Evolutionary conservation across 345 rosid genomes (phyloP), one percentile per base, ranked within the genome.

Genomic region (Boechera retrofracta): DNA sequence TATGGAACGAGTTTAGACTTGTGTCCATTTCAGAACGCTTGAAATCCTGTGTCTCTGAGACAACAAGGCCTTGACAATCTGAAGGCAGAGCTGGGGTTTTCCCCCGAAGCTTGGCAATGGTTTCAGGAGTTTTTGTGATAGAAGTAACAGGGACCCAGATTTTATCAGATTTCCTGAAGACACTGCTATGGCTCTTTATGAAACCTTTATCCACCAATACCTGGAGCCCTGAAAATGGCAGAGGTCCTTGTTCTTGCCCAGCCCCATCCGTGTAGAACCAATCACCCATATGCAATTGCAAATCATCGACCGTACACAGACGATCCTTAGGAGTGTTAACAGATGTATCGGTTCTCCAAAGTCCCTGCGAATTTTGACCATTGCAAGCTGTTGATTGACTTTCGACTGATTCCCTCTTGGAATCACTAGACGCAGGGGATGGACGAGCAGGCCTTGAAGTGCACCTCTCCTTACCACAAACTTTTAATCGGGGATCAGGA

Each of bases 231-330:
- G 87, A 81, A 86, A 87, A 87, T 36, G 89, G 85, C 49, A 66
- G 81, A 63, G 99, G 98, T 60, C 98, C 99, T 73, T 73, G 90
- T 83, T 91, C 98, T 85, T 86, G 93, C 74, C 99, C 99, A 66
- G 92, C 80, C 60, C 97, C 96, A 84, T 96, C 98, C 85, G 88
- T 79, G 82, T 87, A 93, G 81, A 86, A 96, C 99, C 99, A 96
- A 58, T 96, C 96, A 77, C 99, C 99, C 81, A 89, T 82, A 78
- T 91, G 93, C 86, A 96, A 79, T 70, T 87, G 93, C 77, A 96
- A 78, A 76, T 96, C 96, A 56, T 87, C 86, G 49, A 80, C 85
- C 28, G 91, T 72, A 64, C 84, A 87, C 71, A 96, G 80, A 48
- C 83, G 87, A 78, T 89, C 96, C 78, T 78, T 93, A 33, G 89